These are phyloP conservation scores for Fistulinella cinereoalba DNA, from an alignment of 1,284 basidiomycete genomes.

Conservation along the genomic window DNA sequence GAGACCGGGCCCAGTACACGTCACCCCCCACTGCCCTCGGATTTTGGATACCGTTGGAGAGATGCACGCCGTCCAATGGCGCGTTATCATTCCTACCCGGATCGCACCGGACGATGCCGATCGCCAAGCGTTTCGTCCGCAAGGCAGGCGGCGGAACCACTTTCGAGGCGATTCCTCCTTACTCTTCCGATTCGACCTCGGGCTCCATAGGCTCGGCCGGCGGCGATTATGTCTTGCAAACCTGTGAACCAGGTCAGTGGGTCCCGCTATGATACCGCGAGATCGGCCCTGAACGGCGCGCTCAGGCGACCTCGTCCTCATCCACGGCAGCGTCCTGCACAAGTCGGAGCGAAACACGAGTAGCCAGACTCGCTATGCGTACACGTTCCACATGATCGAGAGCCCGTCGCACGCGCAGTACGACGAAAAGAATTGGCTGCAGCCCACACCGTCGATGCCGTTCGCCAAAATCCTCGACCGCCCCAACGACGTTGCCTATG, in stretches of 20 bases:
- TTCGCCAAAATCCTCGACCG: constrained; percentile 68
- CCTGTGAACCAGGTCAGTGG: constrained; percentile 73
- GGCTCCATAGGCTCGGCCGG: constrained; percentile 13
- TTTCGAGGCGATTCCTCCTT: constrained; percentile 59
- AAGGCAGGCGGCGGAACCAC: constrained; percentile 71
- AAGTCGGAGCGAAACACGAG: constrained; percentile 81
- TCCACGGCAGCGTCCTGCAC: constrained; percentile 88
- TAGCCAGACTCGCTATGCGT: constrained; percentile 77
- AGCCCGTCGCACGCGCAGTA: constrained; percentile 61
- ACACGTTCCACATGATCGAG: constrained; percentile 93
- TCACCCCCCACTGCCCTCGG: constrained; percentile 89
- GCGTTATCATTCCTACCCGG: constrained; percentile 90
- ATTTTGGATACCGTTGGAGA: constrained; percentile 94
- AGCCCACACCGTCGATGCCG: constrained; percentile 78
- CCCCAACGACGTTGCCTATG: constrained; percentile 15
- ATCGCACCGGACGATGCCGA: constrained; percentile 73
- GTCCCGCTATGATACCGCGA: not conserved
- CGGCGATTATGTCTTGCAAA: constrained; percentile 65
- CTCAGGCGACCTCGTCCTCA: constrained; percentile 80
- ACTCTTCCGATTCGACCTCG: constrained; percentile 29
- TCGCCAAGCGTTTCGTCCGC: constrained; percentile 83
- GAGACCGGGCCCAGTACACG: constrained; percentile 65
- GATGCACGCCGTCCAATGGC: constrained; percentile 81
- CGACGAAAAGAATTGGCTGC: constrained; percentile 85
- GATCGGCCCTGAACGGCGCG: not conserved